Evolutionary conservation across 371 early-diverging fungal genomes (phyloP).

Genomic region (Umbelopsis sp.): DNA sequence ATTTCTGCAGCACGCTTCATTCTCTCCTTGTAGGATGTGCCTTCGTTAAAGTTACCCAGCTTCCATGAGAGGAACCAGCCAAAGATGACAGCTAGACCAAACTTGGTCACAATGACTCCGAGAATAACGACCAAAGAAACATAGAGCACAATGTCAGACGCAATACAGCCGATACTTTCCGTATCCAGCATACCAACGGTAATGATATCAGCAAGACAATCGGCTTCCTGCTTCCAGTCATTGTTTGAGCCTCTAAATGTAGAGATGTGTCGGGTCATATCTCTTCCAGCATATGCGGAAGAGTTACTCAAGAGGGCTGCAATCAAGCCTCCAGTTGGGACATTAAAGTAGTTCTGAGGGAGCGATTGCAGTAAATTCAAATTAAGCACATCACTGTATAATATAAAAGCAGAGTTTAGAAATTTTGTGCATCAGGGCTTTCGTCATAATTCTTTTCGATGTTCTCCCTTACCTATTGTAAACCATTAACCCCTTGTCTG

Average conservation of each 20-base stretch:
- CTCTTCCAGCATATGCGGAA: slow-evolving; percentile 34
- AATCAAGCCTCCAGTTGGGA: slow-evolving; percentile 36
- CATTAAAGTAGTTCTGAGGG: slow-evolving; percentile 32
- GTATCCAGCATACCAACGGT: slow-evolving; percentile 74
- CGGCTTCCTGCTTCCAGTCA: slow-evolving; percentile 37
- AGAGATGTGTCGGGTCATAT: slow-evolving; percentile 39
- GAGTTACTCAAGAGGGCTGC: slow-evolving; percentile 26
- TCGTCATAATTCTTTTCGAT: slow-evolving; percentile 16
- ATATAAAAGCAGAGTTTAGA: not conserved
- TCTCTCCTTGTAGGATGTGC: slow-evolving; percentile 51
- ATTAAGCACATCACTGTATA: slow-evolving; percentile 41
- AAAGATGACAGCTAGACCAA: slow-evolving; percentile 77
- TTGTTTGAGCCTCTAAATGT: slow-evolving; percentile 22
- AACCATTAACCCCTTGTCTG: slow-evolving; percentile 52
- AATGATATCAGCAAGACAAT: slow-evolving; percentile 67
- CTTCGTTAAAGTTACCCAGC: slow-evolving; percentile 61
- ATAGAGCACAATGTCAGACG: slow-evolving; percentile 67
- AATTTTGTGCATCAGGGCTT: not conserved
- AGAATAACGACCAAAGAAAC: slow-evolving; percentile 64
- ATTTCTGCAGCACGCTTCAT: slow-evolving; percentile 60
- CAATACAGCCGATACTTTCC: slow-evolving; percentile 72
- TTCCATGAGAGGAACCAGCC: slow-evolving; percentile 72
- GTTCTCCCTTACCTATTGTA: slow-evolving; percentile 68
- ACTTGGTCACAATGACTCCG: slow-evolving; percentile 69
- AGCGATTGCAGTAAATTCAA: slow-evolving; percentile 36